These are phyloP conservation scores for Anthracocystis panici-leucophaei DNA, from an alignment of 1,284 basidiomycete genomes.

Conservation along the genomic window DNA sequence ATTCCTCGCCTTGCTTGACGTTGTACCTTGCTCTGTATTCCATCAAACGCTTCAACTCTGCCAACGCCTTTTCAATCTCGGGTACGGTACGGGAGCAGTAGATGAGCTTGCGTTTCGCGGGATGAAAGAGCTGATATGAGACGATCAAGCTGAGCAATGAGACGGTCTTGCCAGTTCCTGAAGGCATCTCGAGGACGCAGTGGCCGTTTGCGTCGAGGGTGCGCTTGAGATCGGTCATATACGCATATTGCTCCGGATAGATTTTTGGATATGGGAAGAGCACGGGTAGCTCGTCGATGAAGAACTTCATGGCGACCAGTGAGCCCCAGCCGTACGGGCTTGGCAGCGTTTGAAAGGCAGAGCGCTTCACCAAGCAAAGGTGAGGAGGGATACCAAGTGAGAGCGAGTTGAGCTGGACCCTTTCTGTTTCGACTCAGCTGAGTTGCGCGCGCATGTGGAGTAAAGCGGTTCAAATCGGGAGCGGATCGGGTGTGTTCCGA, in stretches of 20 bases:
- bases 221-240: conserved; percentile 98
- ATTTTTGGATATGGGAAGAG: conserved; percentile 71
- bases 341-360: not conserved
- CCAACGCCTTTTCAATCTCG: conserved; percentile 98
- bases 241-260: conserved; percentile 91
- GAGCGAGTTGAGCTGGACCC: not conserved
- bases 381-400: no score
- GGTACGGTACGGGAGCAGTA: conserved; percentile 99
- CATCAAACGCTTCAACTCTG: conserved; percentile 95
- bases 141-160: conserved; percentile 95
- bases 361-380: not conserved
- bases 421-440: conserved; percentile 20
- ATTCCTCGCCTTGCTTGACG: conserved; percentile 73
- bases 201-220: conserved; percentile 93
- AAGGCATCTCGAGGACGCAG: conserved; percentile 99
- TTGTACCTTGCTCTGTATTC: conserved; percentile 77
- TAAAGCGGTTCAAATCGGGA: conserved; percentile 9
- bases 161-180: conserved; percentile 98
- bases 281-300: conserved; percentile 83
- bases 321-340: conserved; percentile 1
- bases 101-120: conserved; percentile 90
- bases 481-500: not conserved
- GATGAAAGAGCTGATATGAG: conserved; percentile 96
- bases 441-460: conserved; percentile 31
- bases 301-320: conserved; percentile 83